Evolutionary conservation across 805 yeast species (phyloP).

Genomic region (Kluyveromyces aestuarii): DNA sequence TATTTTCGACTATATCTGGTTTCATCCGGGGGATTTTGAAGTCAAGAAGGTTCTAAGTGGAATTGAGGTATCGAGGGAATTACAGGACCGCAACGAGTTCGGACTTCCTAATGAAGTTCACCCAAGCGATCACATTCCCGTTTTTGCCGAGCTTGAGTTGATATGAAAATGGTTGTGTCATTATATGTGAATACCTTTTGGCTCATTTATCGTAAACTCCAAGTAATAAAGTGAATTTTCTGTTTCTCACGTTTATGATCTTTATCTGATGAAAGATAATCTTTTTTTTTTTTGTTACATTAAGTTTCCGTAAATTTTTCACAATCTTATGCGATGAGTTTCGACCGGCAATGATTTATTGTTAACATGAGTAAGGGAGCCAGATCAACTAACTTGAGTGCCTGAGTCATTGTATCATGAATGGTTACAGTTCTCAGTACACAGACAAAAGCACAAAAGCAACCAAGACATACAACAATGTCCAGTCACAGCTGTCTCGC

Average conservation of each 20-base stretch:
- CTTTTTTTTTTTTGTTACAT: no score
- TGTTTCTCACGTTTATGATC: no score
- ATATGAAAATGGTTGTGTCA: not conserved
- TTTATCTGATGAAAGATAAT: no score
- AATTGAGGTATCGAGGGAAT: constrained; percentile 22
- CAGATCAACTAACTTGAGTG: no score
- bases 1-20: constrained; percentile 54
- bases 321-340: not conserved
- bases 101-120: constrained; percentile 50
- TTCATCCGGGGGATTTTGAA: constrained; percentile 32
- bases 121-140: constrained; percentile 48
- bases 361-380: no score
- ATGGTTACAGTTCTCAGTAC: not conserved
- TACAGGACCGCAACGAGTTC: constrained; percentile 12
- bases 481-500: not conserved
- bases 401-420: not conserved
- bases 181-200: no score
- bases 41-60: constrained; percentile 45
- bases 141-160: constrained; percentile 24
- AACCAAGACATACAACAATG: not conserved
- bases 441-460: not conserved
- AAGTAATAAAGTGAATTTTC: no score
- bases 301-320: not conserved
- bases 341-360: not conserved
- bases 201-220: no score